These are phyloP conservation scores for Amanita subjunquillea DNA, from an alignment of 768 basidiomycete species.

Conservation along the genomic window DNA sequence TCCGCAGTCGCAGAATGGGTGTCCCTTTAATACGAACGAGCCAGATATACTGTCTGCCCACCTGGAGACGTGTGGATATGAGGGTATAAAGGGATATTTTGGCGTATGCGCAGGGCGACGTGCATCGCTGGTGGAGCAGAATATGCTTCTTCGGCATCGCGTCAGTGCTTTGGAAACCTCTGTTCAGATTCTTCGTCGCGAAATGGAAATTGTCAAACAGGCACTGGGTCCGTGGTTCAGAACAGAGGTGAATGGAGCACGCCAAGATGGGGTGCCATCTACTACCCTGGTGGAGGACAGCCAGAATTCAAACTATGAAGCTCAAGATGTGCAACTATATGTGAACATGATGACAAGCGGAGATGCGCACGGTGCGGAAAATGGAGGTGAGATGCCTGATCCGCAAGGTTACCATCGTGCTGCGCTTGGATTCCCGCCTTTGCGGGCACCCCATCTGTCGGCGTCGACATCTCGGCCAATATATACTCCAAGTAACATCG, in stretches of 20 bases:
- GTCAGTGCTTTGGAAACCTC: slow-evolving; percentile 50
- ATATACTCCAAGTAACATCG: slow-evolving; percentile 8
- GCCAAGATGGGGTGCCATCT: not conserved
- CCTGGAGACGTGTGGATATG: slow-evolving; percentile 39
- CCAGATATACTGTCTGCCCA: slow-evolving; percentile 33
- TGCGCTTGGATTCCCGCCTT: slow-evolving; percentile 4
- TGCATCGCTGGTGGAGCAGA: slow-evolving; percentile 47
- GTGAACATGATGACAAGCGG: not conserved
- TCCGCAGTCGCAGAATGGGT: slow-evolving; percentile 2
- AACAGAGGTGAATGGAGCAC: not conserved
- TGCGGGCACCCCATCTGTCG: not conserved
- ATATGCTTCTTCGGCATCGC: slow-evolving; percentile 47
- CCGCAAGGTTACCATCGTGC: not conserved
- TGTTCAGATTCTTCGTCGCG: slow-evolving; percentile 38
- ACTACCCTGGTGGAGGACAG: not conserved
- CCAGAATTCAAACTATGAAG: not conserved
- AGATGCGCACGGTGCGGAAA: not conserved
- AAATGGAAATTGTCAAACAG: slow-evolving; percentile 44
- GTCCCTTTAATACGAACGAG: slow-evolving; percentile 27
- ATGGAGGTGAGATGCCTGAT: not conserved
- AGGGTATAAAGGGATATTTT: slow-evolving; percentile 55
- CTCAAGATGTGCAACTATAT: not conserved
- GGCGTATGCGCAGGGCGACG: slow-evolving; percentile 21
- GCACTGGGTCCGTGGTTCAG: slow-evolving; percentile 46
- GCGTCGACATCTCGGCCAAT: not conserved